phyloP scores from a whole-genome alignment of 1,139 yeast species.

The Taphrina betulina region DNA sequence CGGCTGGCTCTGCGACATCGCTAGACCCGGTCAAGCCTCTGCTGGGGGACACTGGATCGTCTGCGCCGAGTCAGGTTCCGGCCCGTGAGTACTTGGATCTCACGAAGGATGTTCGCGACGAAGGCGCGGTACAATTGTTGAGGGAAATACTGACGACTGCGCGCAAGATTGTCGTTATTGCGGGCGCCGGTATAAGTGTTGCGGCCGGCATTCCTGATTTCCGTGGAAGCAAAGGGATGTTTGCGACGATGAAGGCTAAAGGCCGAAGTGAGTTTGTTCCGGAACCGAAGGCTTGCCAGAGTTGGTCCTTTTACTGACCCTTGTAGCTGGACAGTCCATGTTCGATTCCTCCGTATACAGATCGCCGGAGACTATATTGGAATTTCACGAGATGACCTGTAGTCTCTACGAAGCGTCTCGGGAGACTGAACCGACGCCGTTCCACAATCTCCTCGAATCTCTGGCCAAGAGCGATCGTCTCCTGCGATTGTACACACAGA shows the following conservation, averaged over 20 bases:
- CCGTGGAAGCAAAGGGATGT: conserved; percentile 81
- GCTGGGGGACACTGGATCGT: too few species aligned
- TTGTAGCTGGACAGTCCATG: conserved; percentile 16
- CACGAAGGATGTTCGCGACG: conserved; percentile 7
- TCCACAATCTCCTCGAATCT: conserved; percentile 71
- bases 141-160: conserved; percentile 28
- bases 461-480: conserved; percentile 67
- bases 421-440: conserved; percentile 73
- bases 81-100: conserved; percentile 18
- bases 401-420: conserved; percentile 62
- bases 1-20: too few species aligned
- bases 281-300: too few species aligned
- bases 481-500: conserved; percentile 79
- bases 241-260: conserved; percentile 76
- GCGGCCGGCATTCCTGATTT: conserved; percentile 97
- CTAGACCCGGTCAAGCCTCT: too few species aligned
- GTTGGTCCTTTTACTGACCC: conserved; percentile 60
- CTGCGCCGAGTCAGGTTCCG: too few species aligned
- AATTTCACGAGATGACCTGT: conserved; percentile 51
- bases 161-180: conserved; percentile 48
- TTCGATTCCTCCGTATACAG: conserved; percentile 13
- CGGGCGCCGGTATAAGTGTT: conserved; percentile 94
- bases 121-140: conserved; percentile 12
- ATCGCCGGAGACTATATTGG: conserved; percentile 10
- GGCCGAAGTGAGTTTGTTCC: conserved; percentile 57